Evolutionary conservation across 371 early-diverging fungal species (phyloP).

Genomic region (Apophysomyces variabilis): DNA sequence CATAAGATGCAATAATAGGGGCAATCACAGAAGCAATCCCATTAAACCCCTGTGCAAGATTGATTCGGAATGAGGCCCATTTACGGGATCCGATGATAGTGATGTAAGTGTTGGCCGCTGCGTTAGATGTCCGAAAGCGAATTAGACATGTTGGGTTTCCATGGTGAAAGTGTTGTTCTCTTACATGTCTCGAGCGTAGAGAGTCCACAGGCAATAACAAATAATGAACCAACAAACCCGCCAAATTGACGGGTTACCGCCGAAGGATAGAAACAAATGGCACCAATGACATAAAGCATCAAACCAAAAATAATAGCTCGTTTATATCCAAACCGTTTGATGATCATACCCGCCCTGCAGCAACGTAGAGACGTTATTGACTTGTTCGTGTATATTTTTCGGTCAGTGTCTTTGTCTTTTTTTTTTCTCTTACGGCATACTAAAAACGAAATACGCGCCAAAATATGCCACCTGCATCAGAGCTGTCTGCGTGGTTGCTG

Average conservation of each 20-base stretch:
- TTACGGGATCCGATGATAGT: slow-evolving; percentile 45
- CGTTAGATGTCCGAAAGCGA: neutral
- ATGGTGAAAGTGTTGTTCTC: neutral
- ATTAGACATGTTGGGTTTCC: neutral
- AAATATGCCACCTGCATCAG: slow-evolving; percentile 57
- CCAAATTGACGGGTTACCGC: slow-evolving; percentile 39
- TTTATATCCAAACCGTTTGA: slow-evolving; percentile 50
- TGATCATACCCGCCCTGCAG: slow-evolving; percentile 45
- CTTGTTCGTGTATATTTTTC: neutral
- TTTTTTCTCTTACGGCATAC: slow-evolving; percentile 44
- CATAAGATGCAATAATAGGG: slow-evolving; percentile 52
- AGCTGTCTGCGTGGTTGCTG: slow-evolving; percentile 51
- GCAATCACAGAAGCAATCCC: slow-evolving; percentile 51
- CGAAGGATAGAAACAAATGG: slow-evolving; percentile 52
- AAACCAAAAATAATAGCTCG: slow-evolving; percentile 47
- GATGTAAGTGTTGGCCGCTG: slow-evolving; percentile 52
- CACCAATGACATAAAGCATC: slow-evolving; percentile 49
- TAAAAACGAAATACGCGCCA: slow-evolving; percentile 52
- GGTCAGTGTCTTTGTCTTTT: neutral
- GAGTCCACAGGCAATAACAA: slow-evolving; percentile 53
- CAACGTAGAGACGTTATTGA: neutral
- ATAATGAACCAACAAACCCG: slow-evolving; percentile 50
- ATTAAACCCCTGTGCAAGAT: slow-evolving; percentile 50
- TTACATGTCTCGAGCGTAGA: slow-evolving; percentile 54
- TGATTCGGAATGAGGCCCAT: slow-evolving; percentile 46